Base-by-base conservation (phyloP, 2,329 filamentous ascomycete genomes). In the Pseudocercospora ulei region DNA sequence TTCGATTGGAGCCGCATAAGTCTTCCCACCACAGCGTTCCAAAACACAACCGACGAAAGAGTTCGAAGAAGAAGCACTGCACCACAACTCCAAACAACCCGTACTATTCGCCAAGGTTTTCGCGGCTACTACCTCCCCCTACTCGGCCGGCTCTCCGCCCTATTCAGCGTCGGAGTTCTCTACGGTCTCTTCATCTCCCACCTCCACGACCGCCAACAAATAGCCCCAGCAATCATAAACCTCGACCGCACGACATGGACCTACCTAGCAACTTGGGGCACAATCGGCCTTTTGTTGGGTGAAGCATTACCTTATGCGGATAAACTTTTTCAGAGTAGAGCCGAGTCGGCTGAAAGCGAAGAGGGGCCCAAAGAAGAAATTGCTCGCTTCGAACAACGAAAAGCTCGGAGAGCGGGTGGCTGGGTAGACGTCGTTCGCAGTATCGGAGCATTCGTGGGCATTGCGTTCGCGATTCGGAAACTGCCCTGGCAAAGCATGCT, bases 401-500 rank as follows among this genome's bases (percentile, higher is more conserved):
- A 39, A 23, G 41, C 31, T 30, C 38, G 37, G 29, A 36, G 41
- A 14, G 42, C 46, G 22, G 52, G 53, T 5, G 55, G 48, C 17
- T 95, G 86, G 85, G 80, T 82, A 39, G 71, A 76, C 25, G 73
- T 76, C 24, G 76, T 82, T 7, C 66, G 79, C 44, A 78, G 77
- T 42, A 71, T 83, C 25, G 78, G 78, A 8, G 78, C 77, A 2
- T 82, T 83, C 62, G 69, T 82, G 5, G 79, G 80, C 11, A 78
- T 84, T 59, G 78, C 78, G 3, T 83, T 80, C 62, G 79, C 79
- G 18, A 92, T 98, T 68, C 80, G 90, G 49, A 84, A 82, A 61
- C 74, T 95, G 6, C 82, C 85, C 1, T 98, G 90, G 90, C 75
- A 87, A 53, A 95, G 87, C 5, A 90, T 86, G 1, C 75, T 94